Percentiles rank a stretch among this genome's conserved stretches.
These are phyloP conservation scores for Phytophthora europaea DNA, from an alignment of 352 stramenopile genomes.

Conservation along the genomic window DNA sequence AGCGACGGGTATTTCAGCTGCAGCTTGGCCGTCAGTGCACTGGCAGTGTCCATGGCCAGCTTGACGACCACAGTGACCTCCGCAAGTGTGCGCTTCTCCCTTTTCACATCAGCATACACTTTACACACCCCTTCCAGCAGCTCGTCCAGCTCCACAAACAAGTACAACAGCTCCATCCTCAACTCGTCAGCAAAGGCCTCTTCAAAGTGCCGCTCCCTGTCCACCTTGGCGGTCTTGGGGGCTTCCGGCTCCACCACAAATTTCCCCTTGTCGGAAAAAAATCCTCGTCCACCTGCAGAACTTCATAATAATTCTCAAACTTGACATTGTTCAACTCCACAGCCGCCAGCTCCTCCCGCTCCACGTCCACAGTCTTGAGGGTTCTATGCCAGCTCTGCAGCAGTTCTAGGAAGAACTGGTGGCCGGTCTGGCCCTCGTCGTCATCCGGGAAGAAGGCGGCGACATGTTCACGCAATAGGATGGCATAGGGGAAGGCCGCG, in stretches of 20 bases:
- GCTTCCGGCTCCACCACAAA: neutral
- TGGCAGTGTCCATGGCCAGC: conserved; percentile 26
- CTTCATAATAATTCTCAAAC: conserved; percentile 38
- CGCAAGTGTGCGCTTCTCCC: conserved; percentile 34
- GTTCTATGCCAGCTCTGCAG: conserved; percentile 5
- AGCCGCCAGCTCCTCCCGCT: neutral
- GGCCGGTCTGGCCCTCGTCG: neutral
- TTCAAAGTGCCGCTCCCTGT: conserved; percentile 24
- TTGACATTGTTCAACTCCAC: neutral
- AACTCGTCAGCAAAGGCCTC: conserved; percentile 37
- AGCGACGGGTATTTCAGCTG: conserved; percentile 34
- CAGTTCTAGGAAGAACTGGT: conserved; percentile 16
- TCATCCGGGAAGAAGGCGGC: conserved; percentile 17
- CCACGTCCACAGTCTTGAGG: neutral
- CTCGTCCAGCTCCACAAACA: conserved; percentile 38
- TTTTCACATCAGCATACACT: conserved; percentile 31
- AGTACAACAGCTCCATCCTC: conserved; percentile 23
- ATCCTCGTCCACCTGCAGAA: conserved; percentile 24
- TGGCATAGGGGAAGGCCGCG: conserved; percentile 21
- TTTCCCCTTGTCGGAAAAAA: conserved; percentile 13
- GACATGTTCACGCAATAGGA: conserved; percentile 27
- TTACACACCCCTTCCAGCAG: conserved; percentile 22
- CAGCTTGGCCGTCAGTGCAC: conserved; percentile 15
- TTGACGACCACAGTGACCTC: conserved; percentile 38
- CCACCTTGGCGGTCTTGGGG: neutral